Base-by-base conservation (phyloP, 768 basidiomycete species). In the Austroboletus festivus region DNA sequence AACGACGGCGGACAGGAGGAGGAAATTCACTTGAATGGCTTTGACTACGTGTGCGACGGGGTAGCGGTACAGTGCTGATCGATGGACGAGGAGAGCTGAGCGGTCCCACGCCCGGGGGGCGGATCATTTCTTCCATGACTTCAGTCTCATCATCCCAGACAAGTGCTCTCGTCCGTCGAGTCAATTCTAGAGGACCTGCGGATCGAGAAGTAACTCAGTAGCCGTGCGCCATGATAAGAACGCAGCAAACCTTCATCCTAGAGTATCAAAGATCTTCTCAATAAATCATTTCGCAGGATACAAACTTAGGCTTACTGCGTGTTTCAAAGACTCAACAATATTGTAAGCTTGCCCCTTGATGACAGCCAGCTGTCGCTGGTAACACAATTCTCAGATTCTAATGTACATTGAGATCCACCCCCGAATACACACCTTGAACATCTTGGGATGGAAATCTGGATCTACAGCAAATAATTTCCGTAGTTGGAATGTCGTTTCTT, bases 261-360 rank as follows among this genome's bases (percentile, higher is more conserved):
- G 18, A 39, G 28, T 12, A n/a, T 46, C 11, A 24, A n/a, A 44
- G 49, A 39, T n/a, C 46, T 44, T 30, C 1, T 58, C 26, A 57
- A 34, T 30, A 33, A 3, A 9, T 28, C 39, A 38, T 24, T 40
- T 33, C 8, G 22, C 13, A n/a, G 16, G 12, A 38, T 38, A 24
- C 20, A n/a, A 59, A 47, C 24, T 31, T 42, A 22, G 10, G 74
- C 84, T 64, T 61, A 89, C 89, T 18, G 72, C 62, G 62, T 93
- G 90, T 57, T 78, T 84, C 43, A 93, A 69, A 2, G 88, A 91
- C 63, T 93, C 86, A 2, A 93, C 77, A 31, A 94, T 86, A 57
- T 93, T 93, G 80, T 85, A 91, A 35, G 88, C 92, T 63, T 94
- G 92, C 12, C 90, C 92, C 70, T 94, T 94, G 50, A 95, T 85